Evolutionary conservation across 1,284 basidiomycete genomes (phyloP).

Genomic region (Boletellus sp.): DNA sequence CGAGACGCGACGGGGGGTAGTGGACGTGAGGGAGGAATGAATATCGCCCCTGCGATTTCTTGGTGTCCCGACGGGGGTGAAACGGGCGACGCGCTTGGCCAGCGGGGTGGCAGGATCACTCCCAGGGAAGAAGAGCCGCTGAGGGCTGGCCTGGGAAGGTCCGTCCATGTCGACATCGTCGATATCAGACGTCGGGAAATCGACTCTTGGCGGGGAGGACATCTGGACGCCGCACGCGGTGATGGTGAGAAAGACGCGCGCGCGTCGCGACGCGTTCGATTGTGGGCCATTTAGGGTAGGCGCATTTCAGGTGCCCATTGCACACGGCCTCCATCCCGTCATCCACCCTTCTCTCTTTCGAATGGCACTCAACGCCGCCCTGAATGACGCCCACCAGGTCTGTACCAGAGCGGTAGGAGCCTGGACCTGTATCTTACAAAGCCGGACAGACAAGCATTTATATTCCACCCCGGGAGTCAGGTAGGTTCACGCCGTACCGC

Average conservation of each 20-base stretch:
- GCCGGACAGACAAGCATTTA: conserved; percentile 32
- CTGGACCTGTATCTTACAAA: conserved; percentile 4
- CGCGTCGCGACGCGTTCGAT: conserved; percentile 48
- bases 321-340: background rate
- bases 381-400: conserved; percentile 30
- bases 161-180: conserved; percentile 58
- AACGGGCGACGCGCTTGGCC: conserved; percentile 46
- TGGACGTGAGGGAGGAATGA: conserved; percentile 25
- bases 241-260: conserved; percentile 14
- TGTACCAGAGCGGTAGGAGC: conserved; percentile 1
- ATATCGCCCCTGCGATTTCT: conserved; percentile 28
- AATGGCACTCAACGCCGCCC: conserved; percentile 18
- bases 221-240: conserved; percentile 32
- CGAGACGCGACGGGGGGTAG: conserved; percentile 21
- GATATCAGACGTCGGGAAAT: conserved; percentile 61
- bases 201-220: conserved; percentile 67
- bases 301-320: background rate
- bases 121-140: conserved; percentile 25
- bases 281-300: conserved; percentile 30
- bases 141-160: conserved; percentile 18
- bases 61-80: conserved; percentile 25
- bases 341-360: conserved; percentile 3
- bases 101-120: conserved; percentile 47
- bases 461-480: conserved; percentile 31
- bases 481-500: conserved; percentile 19